These are phyloP conservation scores for Fraxinus angustifolia DNA, from an alignment of 305 asterid genomes.

Conservation along the genomic window DNA sequence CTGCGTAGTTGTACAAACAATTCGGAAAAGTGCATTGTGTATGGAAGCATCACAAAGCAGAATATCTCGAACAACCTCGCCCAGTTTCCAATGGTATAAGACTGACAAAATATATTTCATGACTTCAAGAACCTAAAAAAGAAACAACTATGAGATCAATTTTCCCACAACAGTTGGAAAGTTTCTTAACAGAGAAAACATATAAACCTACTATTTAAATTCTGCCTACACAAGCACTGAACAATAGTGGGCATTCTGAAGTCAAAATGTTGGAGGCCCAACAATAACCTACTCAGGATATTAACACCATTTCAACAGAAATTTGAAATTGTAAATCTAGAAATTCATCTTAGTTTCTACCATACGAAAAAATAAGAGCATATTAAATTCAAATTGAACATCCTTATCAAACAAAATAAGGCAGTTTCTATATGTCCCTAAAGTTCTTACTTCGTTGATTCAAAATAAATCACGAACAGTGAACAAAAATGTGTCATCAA, in stretches of 20 bases:
- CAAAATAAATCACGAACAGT: neutral
- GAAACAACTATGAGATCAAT: conserved; percentile 4
- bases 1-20: conserved; percentile 73
- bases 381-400: neutral
- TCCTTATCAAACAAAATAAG: neutral
- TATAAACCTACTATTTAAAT: neutral
- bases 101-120: conserved; percentile 60
- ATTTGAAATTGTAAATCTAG: neutral
- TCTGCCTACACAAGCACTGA: neutral
- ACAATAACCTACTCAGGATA: neutral
- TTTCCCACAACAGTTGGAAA: neutral
- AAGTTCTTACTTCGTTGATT: neutral
- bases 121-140: conserved; percentile 74
- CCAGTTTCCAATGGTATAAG: conserved; percentile 51
- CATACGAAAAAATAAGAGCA: neutral
- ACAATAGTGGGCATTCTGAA: neutral
- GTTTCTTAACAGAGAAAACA: neutral
- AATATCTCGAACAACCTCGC: conserved; percentile 57
- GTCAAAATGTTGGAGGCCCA: neutral
- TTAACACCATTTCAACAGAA: neutral
- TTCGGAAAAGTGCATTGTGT: conserved; percentile 70
- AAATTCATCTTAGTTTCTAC: neutral
- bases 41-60: conserved; percentile 78
- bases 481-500: neutral
- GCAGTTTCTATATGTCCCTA: neutral